Evolutionary conservation across 1,139 yeast genomes (phyloP), one percentile per base, ranked within the genome.

Genomic region (Zygosaccharomyces sapae): DNA sequence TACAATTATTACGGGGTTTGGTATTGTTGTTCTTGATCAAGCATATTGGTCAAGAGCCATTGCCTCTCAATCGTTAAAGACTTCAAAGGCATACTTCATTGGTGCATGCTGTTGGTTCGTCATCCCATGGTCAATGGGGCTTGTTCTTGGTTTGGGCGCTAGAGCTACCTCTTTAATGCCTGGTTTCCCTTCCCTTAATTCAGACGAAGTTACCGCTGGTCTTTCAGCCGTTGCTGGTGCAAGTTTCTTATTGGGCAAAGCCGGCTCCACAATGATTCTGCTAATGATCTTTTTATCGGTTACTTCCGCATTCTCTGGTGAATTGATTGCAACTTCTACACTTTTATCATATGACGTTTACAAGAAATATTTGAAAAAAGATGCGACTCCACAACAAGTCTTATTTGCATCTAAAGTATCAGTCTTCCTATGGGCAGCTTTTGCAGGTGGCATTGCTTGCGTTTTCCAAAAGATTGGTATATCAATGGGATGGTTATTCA

Each of bases 291-390:
- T 75, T 66, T 65, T 76, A 59, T 72, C 79, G 1, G 76, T 72
- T 3, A 74, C 79, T 2, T 72, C 79, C 1, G 74, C 80, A 1
- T 69, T 71, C 51, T 71, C 78, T 3, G 74, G 77, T 22, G 79
- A 76, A 54, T 58, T 73, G 40, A 73, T 76, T 50, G 77, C 79
- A 4, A 68, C 74, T 5, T 72, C 79, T 0, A 71, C 80, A 1
- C 60, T 75, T 43, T 53, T 70, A 34, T 71, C 79, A 0, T 73
- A 72, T 52, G 80, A 76, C 56, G 62, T 75, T 38, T 76, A 70
- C 65, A 73, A 73, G 57, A 67, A 71, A 35, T 76, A 75, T 56
- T 53, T 72, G 44, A 70, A 70, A 31, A 75, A 76, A 27, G 52
- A 63, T 5, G 79, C 80, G 1, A 53, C 67, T 8, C 76, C 77